Evolutionary conservation across 768 basidiomycete species (phyloP).

Genomic region (Butyriboletus loyo): DNA sequence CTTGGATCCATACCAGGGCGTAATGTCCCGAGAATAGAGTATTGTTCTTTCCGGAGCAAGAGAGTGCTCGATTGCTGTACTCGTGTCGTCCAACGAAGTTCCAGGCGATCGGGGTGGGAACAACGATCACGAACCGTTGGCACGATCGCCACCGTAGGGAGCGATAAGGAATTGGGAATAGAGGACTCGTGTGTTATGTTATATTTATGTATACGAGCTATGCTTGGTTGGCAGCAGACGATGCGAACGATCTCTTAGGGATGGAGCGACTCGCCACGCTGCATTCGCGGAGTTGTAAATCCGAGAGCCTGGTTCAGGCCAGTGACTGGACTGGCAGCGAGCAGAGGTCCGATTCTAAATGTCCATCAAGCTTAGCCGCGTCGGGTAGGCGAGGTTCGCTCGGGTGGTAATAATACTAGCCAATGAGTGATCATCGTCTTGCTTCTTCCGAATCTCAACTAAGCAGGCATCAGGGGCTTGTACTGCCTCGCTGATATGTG

Average conservation of each 20-base stretch:
- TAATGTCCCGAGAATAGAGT: conserved; percentile 4
- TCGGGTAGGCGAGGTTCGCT: conserved; percentile 2
- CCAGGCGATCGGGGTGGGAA: conserved; percentile 16
- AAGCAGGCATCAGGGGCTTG: conserved; percentile 18
- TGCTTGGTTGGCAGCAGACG: neutral
- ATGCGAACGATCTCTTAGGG: neutral
- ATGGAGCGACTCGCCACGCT: conserved; percentile 23
- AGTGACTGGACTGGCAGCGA: neutral
- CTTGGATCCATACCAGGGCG: neutral
- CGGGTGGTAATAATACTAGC: conserved; percentile 27
- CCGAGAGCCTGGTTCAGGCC: neutral
- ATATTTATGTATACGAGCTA: conserved; percentile 18
- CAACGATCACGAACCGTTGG: conserved; percentile 1
- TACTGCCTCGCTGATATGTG: conserved; percentile 28
- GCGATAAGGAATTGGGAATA: neutral
- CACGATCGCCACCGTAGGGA: neutral
- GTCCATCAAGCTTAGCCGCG: conserved; percentile 4
- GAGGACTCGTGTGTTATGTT: conserved; percentile 1
- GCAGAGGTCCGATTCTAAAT: neutral
- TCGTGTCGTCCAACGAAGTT: neutral
- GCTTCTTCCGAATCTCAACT: conserved; percentile 7
- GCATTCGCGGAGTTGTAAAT: conserved; percentile 33
- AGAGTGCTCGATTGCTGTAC: conserved; percentile 3
- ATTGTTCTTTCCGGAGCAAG: neutral
- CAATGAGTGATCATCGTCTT: conserved; percentile 16